These are phyloP conservation scores for Penicillium coffeae DNA, from an alignment of 495 filamentous ascomycete genomes.

Conservation along the genomic window DNA sequence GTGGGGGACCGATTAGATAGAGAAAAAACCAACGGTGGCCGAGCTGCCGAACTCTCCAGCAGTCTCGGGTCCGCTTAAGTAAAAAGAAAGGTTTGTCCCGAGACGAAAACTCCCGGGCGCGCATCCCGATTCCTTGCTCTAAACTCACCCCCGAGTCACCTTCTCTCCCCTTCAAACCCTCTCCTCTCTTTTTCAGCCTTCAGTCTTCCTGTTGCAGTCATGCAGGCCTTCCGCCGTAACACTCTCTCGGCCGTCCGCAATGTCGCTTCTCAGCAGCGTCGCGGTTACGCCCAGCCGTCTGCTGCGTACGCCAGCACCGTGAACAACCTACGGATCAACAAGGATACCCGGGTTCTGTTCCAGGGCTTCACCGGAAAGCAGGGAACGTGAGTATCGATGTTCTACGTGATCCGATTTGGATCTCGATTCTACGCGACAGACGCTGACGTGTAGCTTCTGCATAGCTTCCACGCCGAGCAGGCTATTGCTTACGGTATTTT, in stretches of 20 bases:
- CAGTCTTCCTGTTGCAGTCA: slow-evolving; percentile 31
- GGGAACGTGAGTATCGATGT: slow-evolving; percentile 74
- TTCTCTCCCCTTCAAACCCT: slow-evolving; percentile 13
- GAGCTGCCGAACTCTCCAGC: slow-evolving; percentile 28
- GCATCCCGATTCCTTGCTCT: slow-evolving; percentile 26
- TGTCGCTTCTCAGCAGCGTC: slow-evolving; percentile 49
- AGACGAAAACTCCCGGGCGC: slow-evolving; percentile 36
- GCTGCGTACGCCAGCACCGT: slow-evolving; percentile 76
- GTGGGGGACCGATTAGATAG: slow-evolving; percentile 23
- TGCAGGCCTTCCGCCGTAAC: slow-evolving; percentile 54
- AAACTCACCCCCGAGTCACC: slow-evolving; percentile 20
- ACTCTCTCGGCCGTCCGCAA: slow-evolving; percentile 48
- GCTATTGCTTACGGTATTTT: slow-evolving; percentile 91
- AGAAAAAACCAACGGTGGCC: slow-evolving; percentile 27
- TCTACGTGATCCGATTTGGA: not conserved
- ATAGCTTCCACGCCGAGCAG: slow-evolving; percentile 93
- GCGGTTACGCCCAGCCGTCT: slow-evolving; percentile 63
- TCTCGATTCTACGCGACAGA: slow-evolving; percentile 8
- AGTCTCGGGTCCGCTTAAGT: slow-evolving; percentile 40
- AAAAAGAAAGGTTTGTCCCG: slow-evolving; percentile 36
- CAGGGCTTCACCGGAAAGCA: slow-evolving; percentile 99
- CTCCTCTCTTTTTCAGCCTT: slow-evolving; percentile 21
- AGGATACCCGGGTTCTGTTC: slow-evolving; percentile 88
- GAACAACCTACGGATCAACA: slow-evolving; percentile 87
- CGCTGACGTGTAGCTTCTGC: slow-evolving; percentile 40